Evolutionary conservation across 1,284 basidiomycete species (phyloP).

Genomic region (Boletellus deceptivus): DNA sequence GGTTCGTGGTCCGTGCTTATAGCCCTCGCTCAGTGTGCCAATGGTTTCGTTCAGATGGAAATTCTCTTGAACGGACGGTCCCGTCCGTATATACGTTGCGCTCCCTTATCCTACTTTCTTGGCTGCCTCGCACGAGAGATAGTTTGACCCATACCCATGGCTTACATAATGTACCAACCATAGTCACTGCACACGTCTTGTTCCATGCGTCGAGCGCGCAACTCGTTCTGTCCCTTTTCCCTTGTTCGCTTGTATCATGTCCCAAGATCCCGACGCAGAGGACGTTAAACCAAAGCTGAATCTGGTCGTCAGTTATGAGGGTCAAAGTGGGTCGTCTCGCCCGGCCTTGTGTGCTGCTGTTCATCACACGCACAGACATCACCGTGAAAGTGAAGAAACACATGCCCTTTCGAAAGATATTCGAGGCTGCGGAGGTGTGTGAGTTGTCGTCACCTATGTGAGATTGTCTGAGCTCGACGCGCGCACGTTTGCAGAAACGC

Average conservation of each 20-base stretch:
- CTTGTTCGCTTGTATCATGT: conserved; percentile 36
- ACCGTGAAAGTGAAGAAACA: conserved; percentile 63
- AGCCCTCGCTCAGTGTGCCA: conserved; percentile 2
- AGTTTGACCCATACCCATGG: conserved; percentile 18
- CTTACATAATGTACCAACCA: conserved; percentile 20
- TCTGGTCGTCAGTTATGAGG: conserved; percentile 52
- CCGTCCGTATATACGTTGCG: not conserved
- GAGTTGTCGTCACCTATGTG: not conserved
- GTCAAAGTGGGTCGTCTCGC: conserved; percentile 38
- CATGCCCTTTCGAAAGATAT: conserved; percentile 64
- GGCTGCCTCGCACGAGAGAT: not conserved
- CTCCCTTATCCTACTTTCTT: conserved; percentile 9
- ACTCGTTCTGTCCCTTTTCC: not conserved
- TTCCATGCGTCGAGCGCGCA: conserved; percentile 11
- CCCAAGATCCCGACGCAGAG: conserved; percentile 51
- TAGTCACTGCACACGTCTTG: conserved; percentile 11
- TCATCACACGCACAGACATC: conserved; percentile 42
- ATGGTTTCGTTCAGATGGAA: conserved; percentile 50
- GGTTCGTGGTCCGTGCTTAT: conserved; percentile 34
- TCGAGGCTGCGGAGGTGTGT: conserved; percentile 61
- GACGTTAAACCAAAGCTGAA: conserved; percentile 71
- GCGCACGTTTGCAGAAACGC: conserved; percentile 42
- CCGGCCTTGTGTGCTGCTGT: not conserved
- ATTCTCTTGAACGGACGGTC: conserved; percentile 49
- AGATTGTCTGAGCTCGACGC: not conserved